phyloP scores from a whole-genome alignment of 495 filamentous ascomycete species.

The Lentithecium fluviatile region DNA sequence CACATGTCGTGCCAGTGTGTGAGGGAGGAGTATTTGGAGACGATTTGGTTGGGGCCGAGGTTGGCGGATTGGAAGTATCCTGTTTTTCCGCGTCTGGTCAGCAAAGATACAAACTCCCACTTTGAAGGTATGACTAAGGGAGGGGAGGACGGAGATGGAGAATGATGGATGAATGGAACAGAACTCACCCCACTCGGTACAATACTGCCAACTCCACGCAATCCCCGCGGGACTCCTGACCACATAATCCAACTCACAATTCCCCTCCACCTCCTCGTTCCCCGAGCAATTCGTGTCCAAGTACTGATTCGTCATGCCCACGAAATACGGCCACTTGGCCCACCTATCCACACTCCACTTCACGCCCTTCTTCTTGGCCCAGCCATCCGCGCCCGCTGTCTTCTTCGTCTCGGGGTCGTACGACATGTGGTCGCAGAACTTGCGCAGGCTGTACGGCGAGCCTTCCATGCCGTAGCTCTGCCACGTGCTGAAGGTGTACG shows the following conservation, averaged over 20 bases:
- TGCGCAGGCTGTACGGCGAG: constrained; percentile 42
- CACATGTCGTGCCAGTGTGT: constrained; percentile 53
- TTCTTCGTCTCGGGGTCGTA: constrained; percentile 36
- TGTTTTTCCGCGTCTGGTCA: too few relatives aligned
- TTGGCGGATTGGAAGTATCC: constrained; percentile 53
- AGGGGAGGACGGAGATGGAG: too few relatives aligned
- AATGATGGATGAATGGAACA: too few relatives aligned
- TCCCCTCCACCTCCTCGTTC: background rate
- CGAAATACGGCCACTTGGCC: constrained; percentile 50
- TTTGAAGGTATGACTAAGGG: too few relatives aligned
- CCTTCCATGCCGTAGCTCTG: constrained; percentile 53
- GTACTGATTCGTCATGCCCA: constrained; percentile 45
- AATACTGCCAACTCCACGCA: constrained; percentile 62
- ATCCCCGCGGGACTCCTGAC: constrained; percentile 44
- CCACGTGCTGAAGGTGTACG: constrained; percentile 47
- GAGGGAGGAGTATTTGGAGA: constrained; percentile 54
- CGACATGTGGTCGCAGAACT: constrained; percentile 53
- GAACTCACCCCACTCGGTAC: constrained; percentile 58
- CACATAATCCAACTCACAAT: constrained; percentile 47
- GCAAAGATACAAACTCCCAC: too few relatives aligned
- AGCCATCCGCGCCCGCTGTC: constrained; percentile 42
- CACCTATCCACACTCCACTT: constrained; percentile 49
- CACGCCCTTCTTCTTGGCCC: constrained; percentile 45
- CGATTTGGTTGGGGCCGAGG: constrained; percentile 47
- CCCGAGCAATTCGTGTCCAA: constrained; percentile 47